These are phyloP conservation scores for Ophiostoma angusticollis DNA, from an alignment of 2,329 filamentous ascomycete species.

Conservation along the genomic window DNA sequence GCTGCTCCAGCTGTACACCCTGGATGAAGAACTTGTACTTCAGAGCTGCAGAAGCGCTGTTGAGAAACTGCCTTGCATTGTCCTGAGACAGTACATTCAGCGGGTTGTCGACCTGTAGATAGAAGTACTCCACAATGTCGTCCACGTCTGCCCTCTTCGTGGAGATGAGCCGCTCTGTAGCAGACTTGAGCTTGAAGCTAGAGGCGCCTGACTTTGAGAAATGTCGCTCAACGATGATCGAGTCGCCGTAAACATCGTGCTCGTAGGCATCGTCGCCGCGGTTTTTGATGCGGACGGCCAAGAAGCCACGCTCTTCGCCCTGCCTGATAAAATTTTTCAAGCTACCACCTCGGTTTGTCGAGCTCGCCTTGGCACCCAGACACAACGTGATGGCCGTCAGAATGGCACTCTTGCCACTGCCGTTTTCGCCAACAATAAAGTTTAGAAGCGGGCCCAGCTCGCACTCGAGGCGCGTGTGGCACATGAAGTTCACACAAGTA, in stretches of 20 bases:
- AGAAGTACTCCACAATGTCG: constrained; percentile 86
- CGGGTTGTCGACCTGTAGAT: constrained; percentile 89
- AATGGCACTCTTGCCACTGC: constrained; percentile 93
- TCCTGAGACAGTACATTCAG: constrained; percentile 94
- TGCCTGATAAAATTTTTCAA: constrained; percentile 84
- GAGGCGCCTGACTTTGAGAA: constrained; percentile 65
- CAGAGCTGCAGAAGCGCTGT: constrained; percentile 63
- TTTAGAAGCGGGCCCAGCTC: constrained; percentile 90
- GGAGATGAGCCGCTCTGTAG: constrained; percentile 57
- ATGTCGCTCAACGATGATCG: constrained; percentile 81
- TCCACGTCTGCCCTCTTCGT: constrained; percentile 79
- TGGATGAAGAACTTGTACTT: constrained; percentile 97
- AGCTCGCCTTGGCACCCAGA: constrained; percentile 84
- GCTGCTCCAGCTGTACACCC: constrained; percentile 82
- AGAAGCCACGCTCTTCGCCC: constrained; percentile 60
- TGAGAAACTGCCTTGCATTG: constrained; percentile 85
- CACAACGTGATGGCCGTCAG: constrained; percentile 87
- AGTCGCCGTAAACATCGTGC: constrained; percentile 66
- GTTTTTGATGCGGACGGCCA: constrained; percentile 85
- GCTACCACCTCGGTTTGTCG: constrained; percentile 83
- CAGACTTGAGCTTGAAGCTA: constrained; percentile 77
- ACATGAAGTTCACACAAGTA: constrained; percentile 92
- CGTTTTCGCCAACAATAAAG: constrained; percentile 95
- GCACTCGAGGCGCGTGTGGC: constrained; percentile 69
- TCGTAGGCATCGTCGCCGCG: constrained; percentile 74